A percentile compares a stretch with the other conserved stretches of the same genome.
Evolutionary conservation across 2,329 filamentous ascomycete genomes (phyloP).

Genomic region (Beauveria scarabaeidicola): DNA sequence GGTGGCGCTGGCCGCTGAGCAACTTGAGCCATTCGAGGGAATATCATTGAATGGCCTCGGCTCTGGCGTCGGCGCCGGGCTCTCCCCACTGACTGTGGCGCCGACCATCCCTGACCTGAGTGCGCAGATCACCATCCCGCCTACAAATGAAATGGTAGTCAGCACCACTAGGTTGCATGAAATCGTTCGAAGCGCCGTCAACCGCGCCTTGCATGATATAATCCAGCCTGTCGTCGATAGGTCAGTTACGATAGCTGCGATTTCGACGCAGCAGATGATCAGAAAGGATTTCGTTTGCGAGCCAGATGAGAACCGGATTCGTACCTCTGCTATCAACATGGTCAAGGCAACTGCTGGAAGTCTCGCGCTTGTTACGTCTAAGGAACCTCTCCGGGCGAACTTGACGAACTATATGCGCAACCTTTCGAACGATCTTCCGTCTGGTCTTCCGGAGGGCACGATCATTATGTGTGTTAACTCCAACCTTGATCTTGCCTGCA

Average conservation of each 20-base stretch:
- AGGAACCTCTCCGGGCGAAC: conserved; percentile 90
- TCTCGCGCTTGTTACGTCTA: conserved; percentile 93
- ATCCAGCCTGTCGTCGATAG: conserved; percentile 96
- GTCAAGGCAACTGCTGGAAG: conserved; percentile 92
- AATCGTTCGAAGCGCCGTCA: conserved; percentile 80
- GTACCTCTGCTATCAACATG: conserved; percentile 83
- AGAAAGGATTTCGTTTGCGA: conserved; percentile 95
- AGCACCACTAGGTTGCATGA: conserved; percentile 58
- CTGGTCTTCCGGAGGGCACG: conserved; percentile 83
- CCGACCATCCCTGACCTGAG: conserved; percentile 78
- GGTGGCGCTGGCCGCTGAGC: conserved; percentile 55
- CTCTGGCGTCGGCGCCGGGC: conserved; percentile 58
- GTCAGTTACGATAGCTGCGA: conserved; percentile 95
- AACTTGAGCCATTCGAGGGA: conserved; percentile 74
- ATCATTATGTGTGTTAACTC: conserved; percentile 99
- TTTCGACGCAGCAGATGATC: conserved; percentile 91
- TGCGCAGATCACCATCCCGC: conserved; percentile 70
- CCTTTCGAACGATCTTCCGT: conserved; percentile 59
- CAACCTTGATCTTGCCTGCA: conserved; percentile 88
- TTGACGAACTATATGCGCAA: conserved; percentile 92
- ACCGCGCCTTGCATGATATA: conserved; percentile 87
- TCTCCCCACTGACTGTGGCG: conserved; percentile 70
- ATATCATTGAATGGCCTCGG: conserved; percentile 68
- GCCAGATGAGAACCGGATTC: conserved; percentile 76
- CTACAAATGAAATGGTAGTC: conserved; percentile 70